Conservation (phyloP, 2,329 filamentous ascomycete genomes). For the Rutstroemia sp. region DNA sequence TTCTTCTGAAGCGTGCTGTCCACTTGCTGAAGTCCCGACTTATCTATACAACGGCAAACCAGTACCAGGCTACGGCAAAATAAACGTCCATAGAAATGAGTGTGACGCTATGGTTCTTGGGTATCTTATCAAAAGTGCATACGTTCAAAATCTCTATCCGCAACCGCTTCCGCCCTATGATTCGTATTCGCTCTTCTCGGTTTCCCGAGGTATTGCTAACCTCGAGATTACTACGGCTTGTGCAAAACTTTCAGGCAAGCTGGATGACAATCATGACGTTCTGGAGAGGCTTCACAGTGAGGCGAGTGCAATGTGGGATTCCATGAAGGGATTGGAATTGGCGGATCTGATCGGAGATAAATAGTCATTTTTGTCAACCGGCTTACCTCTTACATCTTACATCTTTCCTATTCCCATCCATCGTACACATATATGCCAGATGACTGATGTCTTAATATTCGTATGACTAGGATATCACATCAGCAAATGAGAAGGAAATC, state of each 20-base stretch:
- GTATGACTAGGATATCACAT: no score
- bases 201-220: not conserved
- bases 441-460: no score
- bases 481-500: no score
- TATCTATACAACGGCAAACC: no score
- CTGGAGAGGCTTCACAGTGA: accelerated
- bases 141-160: not conserved
- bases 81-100: not conserved
- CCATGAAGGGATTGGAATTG: not conserved
- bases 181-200: no score
- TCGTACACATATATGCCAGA: no score
- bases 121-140: not conserved
- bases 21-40: no score
- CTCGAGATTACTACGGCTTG: not conserved
- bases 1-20: no score
- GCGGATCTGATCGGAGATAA: not conserved
- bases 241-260: not conserved
- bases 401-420: no score
- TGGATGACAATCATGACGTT: not conserved
- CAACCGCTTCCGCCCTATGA: not conserved
- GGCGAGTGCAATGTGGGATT: accelerated
- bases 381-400: no score
- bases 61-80: no score
- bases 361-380: no score
- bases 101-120: not conserved